phyloP scores from a whole-genome alignment of 2,329 filamentous ascomycete genomes.

The Aspergillus carbonarius region DNA sequence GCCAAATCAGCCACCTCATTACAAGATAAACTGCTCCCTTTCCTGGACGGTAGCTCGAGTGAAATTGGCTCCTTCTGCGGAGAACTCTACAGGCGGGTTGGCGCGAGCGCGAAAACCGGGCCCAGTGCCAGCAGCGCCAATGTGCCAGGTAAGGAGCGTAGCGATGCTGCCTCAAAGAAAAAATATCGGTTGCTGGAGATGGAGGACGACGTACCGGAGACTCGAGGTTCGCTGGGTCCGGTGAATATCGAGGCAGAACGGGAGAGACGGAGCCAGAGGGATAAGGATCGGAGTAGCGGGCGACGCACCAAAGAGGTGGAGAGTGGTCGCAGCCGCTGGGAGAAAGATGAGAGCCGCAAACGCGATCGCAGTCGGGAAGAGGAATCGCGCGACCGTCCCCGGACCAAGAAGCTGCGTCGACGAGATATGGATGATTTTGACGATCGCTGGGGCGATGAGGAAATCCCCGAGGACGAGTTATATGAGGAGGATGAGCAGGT shows the following conservation, averaged over 20 bases:
- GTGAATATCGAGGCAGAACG: slow-evolving; percentile 39
- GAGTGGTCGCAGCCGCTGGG: slow-evolving; percentile 26
- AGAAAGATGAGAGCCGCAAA: slow-evolving; percentile 40
- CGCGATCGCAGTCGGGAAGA: slow-evolving; percentile 38
- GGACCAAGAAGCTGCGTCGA: slow-evolving; percentile 53
- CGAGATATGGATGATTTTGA: slow-evolving; percentile 61
- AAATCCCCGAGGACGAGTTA: slow-evolving; percentile 45
- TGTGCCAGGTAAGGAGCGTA: slow-evolving; percentile 15
- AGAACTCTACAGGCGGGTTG: slow-evolving; percentile 44
- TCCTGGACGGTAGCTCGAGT: slow-evolving; percentile 51
- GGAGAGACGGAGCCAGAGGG: slow-evolving; percentile 28
- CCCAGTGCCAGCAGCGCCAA: slow-evolving; percentile 13
- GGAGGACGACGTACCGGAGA: slow-evolving; percentile 46
- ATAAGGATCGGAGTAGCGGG: neutral
- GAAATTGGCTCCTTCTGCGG: slow-evolving; percentile 50
- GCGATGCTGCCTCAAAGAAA: slow-evolving; percentile 42
- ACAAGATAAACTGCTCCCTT: slow-evolving; percentile 52
- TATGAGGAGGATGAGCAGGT: slow-evolving; percentile 50
- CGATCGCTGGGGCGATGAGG: slow-evolving; percentile 80
- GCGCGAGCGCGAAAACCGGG: slow-evolving; percentile 20
- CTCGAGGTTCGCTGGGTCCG: slow-evolving; percentile 32
- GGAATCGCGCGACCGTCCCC: slow-evolving; percentile 43
- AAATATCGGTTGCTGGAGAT: slow-evolving; percentile 57
- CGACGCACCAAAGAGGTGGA: slow-evolving; percentile 24
- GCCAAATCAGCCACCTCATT: slow-evolving; percentile 50